Conservation (phyloP, 228 moss, liverwort and hornwort species). For the Sphagnum magellanicum region DNA sequence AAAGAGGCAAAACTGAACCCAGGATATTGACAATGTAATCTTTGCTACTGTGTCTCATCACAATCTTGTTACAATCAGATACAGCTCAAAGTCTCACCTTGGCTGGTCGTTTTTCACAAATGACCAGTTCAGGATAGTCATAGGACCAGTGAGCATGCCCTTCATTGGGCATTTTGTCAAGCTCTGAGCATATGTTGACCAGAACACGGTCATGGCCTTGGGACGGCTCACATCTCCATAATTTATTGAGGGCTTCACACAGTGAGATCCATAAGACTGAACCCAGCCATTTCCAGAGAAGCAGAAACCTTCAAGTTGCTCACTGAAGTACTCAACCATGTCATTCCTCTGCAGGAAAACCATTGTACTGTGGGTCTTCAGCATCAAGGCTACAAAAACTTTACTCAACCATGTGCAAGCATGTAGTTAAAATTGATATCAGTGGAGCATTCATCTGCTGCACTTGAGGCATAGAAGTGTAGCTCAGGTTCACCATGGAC, state of each 20-base stretch:
- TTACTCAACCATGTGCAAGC: neutral
- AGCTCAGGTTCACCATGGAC: constrained; percentile 94
- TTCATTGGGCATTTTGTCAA: constrained; percentile 54
- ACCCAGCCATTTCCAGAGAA: constrained; percentile 68
- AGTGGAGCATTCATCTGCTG: neutral
- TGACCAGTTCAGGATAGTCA: constrained; percentile 86
- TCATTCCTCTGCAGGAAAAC: constrained; percentile 35
- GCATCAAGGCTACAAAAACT: no score
- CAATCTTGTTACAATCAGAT: no score
- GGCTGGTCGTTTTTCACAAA: constrained; percentile 89
- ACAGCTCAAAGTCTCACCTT: constrained; percentile 5
- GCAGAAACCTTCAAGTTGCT: constrained; percentile 48
- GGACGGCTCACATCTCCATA: constrained; percentile 88
- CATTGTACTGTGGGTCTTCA: no score
- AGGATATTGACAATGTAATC: no score
- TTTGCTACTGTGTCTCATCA: no score
- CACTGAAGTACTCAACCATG: constrained; percentile 68
- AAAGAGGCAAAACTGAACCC: no score
- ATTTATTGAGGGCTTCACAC: constrained; percentile 90
- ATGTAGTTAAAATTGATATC: no score
- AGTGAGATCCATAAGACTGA: constrained; percentile 60
- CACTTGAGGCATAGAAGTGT: neutral
- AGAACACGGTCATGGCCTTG: constrained; percentile 82
- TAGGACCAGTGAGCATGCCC: constrained; percentile 65
- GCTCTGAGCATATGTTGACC: constrained; percentile 84